Conservation (phyloP, 306 rosid species). For the Vachellia pachyceras region DNA sequence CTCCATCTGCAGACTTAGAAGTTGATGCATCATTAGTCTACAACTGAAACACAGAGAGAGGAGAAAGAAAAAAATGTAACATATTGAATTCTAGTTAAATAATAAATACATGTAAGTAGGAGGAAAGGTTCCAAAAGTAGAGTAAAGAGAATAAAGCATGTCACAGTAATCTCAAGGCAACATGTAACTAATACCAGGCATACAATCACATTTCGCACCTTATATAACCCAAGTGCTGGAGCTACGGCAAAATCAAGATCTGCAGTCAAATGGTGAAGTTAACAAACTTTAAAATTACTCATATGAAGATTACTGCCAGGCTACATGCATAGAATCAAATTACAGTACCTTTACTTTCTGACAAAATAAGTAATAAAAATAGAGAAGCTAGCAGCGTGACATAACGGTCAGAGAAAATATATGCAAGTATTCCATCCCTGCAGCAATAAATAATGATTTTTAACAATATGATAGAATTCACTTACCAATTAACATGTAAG, state of each 20-base stretch:
- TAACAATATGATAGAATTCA: slow-evolving; percentile 16
- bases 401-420: slow-evolving; percentile 58
- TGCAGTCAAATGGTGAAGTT: slow-evolving; percentile 46
- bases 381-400: slow-evolving; percentile 59
- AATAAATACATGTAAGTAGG: slow-evolving; percentile 7
- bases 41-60: slow-evolving; percentile 30
- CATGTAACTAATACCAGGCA: slow-evolving; percentile 19
- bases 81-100: slow-evolving; percentile 20
- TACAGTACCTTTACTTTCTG: slow-evolving; percentile 67
- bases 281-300: slow-evolving; percentile 22
- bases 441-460: slow-evolving; percentile 33
- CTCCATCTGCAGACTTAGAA: slow-evolving; percentile 45
- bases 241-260: slow-evolving; percentile 65
- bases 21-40: slow-evolving; percentile 39
- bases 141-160: slow-evolving; percentile 25
- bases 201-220: slow-evolving; percentile 38
- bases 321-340: slow-evolving; percentile 30
- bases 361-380: slow-evolving; percentile 63
- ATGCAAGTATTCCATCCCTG: slow-evolving; percentile 71
- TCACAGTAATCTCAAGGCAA: slow-evolving; percentile 25
- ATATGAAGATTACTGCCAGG: slow-evolving; percentile 19
- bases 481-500: background rate
- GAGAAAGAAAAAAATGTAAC: background rate
- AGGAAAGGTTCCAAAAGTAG: slow-evolving; percentile 14
- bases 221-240: slow-evolving; percentile 49